Percentiles rank a stretch among this genome's conserved stretches.
phyloP scores from a whole-genome alignment of 345 rosid genomes.

The Pugionium dolabratum region DNA sequence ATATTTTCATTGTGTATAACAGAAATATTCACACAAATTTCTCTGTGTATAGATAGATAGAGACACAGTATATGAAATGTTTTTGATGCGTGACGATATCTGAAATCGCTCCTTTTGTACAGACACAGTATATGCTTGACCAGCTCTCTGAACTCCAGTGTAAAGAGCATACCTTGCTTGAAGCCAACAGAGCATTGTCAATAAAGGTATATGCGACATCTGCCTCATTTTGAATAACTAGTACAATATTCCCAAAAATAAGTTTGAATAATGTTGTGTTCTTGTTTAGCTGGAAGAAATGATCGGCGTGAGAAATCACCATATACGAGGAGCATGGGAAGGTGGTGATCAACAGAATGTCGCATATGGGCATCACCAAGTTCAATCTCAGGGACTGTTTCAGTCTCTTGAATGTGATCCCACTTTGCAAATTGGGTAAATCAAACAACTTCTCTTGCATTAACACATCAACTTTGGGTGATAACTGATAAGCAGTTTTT shows the following conservation, averaged over 20 bases:
- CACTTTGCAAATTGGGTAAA: constrained; percentile 93
- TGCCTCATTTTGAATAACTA: no score
- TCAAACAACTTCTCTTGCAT: not conserved
- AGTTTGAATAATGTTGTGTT: not conserved
- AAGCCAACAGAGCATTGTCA: constrained; percentile 82
- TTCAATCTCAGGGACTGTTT: constrained; percentile 69
- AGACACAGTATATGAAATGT: no score
- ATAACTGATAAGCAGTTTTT: not conserved
- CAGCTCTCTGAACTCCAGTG: constrained; percentile 89
- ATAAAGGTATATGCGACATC: constrained; percentile 55
- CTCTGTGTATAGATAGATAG: no score
- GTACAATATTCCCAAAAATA: no score
- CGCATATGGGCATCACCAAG: constrained; percentile 55
- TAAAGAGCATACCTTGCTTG: constrained; percentile 81
- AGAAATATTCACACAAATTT: no score
- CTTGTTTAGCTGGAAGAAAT: constrained; percentile 71
- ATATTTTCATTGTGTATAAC: not conserved
- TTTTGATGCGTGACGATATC: not conserved
- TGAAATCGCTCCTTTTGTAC: constrained; percentile 26
- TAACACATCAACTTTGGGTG: not conserved
- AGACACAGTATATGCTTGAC: constrained; percentile 96
- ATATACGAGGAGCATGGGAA: constrained; percentile 71
- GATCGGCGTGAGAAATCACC: constrained; percentile 60
- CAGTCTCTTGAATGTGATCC: constrained; percentile 91
- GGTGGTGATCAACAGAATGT: constrained; percentile 62